phyloP scores from a whole-genome alignment of 805 yeast species.

The Pichia californica region DNA sequence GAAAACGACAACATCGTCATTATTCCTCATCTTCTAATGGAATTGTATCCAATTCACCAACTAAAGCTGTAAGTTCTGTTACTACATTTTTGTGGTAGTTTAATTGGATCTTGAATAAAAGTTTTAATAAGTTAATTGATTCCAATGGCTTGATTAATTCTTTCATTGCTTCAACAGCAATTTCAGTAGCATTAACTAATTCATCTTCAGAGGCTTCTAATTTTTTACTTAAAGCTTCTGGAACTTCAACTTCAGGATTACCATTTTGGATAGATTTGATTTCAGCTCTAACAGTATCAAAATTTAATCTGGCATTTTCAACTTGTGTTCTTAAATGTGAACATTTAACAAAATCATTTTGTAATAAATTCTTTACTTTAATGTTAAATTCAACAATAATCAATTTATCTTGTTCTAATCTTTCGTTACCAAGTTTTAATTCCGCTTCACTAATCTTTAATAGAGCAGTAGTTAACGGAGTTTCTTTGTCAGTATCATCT shows the following conservation, averaged over 20 bases:
- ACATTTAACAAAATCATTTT: conserved; percentile 55
- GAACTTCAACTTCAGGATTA: conserved; percentile 33
- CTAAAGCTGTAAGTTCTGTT: conserved; percentile 38
- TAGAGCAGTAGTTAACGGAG: conserved; percentile 48
- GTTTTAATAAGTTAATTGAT: conserved; percentile 53
- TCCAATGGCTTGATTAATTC: conserved; percentile 62
- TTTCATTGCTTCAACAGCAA: conserved; percentile 76
- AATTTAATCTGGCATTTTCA: conserved; percentile 60
- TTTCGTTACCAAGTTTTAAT: conserved; percentile 56
- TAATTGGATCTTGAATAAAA: conserved; percentile 64
- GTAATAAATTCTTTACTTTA: conserved; percentile 45
- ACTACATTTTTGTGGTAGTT: conserved; percentile 54
- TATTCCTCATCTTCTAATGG: conserved; percentile 37
- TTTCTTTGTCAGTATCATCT: conserved; percentile 7
- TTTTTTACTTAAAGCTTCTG: conserved; percentile 47
- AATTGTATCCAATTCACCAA: conserved; percentile 38
- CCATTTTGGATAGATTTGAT: conserved; percentile 33
- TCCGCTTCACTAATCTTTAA: conserved; percentile 50
- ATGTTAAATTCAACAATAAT: conserved; percentile 54
- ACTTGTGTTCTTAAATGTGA: conserved; percentile 59
- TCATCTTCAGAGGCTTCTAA: conserved; percentile 65
- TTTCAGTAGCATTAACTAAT: conserved; percentile 68
- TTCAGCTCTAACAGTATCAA: conserved; percentile 64
- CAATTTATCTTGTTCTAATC: conserved; percentile 63
- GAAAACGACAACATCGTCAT: background rate